These are phyloP conservation scores for Paraphaeosphaeria minitans DNA, from an alignment of 2,329 filamentous ascomycete species.

Conservation along the genomic window DNA sequence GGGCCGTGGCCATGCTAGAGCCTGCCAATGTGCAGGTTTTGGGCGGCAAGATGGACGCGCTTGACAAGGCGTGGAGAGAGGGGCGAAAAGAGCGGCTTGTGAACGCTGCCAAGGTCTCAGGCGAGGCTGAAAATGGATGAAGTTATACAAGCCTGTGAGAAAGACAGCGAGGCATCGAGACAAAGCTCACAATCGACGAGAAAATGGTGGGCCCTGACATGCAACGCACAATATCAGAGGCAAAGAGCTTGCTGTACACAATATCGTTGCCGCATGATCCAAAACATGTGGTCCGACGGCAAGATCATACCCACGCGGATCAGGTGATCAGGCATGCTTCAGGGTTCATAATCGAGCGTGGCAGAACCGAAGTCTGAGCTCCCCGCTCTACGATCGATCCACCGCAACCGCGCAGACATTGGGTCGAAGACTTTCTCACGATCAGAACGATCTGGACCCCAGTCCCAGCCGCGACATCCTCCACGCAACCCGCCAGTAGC, in stretches of 20 bases:
- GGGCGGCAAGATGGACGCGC: constrained; percentile 84
- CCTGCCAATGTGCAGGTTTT: constrained; percentile 70
- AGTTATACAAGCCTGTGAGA: background rate
- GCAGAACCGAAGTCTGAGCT: background rate
- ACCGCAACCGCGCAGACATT: background rate
- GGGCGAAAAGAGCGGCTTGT: constrained; percentile 72
- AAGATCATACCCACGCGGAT: background rate
- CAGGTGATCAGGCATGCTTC: background rate
- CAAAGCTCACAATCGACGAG: too few species aligned
- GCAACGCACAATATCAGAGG: too few species aligned
- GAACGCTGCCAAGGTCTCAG: constrained; percentile 54
- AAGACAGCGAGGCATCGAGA: too few species aligned
- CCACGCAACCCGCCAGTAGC: background rate
- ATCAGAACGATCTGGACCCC: background rate
- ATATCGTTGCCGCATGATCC: background rate
- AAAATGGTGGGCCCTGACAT: too few species aligned
- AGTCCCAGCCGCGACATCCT: background rate
- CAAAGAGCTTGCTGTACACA: background rate
- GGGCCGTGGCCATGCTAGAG: constrained; percentile 80
- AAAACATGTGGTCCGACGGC: background rate
- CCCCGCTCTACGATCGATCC: background rate
- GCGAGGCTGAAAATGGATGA: constrained; percentile 2
- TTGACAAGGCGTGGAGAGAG: constrained; percentile 79
- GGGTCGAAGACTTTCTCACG: background rate
- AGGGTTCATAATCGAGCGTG: background rate